These are phyloP conservation scores for Selenicereus undatus DNA, from an alignment of 148 eudicot genomes.

Conservation along the genomic window DNA sequence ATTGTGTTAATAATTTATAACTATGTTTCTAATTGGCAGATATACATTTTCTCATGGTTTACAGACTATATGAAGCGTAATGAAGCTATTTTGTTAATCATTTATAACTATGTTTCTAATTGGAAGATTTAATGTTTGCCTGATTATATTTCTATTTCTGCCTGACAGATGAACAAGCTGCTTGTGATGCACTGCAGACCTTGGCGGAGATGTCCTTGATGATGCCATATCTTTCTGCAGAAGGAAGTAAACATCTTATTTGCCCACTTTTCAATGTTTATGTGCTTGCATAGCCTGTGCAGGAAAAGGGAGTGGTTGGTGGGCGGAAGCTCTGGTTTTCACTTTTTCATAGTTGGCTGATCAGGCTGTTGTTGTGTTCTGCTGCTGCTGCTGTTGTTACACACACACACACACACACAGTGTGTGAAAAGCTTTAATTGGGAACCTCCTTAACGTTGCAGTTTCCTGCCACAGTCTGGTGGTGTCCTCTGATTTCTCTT, in stretches of 20 bases:
- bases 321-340: neutral
- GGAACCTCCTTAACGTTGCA: too few species aligned
- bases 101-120: neutral
- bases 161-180: constrained; percentile 34
- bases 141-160: constrained; percentile 7
- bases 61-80: constrained; percentile 1
- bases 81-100: neutral
- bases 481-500: too few species aligned
- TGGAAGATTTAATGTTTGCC: neutral
- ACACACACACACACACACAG: too few species aligned
- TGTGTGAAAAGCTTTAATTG: neutral
- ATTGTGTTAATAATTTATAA: neutral
- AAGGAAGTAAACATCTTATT: constrained; percentile 27
- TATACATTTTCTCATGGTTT: neutral
- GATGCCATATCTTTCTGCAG: constrained; percentile 30
- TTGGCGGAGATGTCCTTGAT: constrained; percentile 39
- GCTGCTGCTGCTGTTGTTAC: too few species aligned
- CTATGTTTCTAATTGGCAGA: neutral
- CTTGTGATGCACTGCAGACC: constrained; percentile 40
- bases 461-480: too few species aligned
- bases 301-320: neutral
- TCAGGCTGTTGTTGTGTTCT: neutral
- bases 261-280: neutral
- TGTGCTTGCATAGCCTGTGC: neutral
- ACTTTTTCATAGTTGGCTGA: neutral